Base-by-base conservation (phyloP, 169 alveolate genomes). In the Fabrea salina region DNA sequence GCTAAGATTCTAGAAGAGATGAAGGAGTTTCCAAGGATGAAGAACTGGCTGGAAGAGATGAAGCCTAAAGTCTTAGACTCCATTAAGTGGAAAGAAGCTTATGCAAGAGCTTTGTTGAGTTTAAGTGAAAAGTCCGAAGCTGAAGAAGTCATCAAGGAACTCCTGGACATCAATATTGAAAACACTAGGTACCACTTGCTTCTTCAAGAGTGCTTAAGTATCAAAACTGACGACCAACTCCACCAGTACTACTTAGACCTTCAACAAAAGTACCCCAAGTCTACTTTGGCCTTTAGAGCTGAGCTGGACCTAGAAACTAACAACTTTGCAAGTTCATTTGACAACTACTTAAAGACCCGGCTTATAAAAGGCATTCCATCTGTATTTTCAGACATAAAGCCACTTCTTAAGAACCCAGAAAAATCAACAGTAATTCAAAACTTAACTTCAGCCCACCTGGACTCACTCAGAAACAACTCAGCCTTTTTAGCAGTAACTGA, bases 361-460 rank as follows among this genome's bases (percentile, higher is more conserved):
- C 64, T 93, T 32, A 79, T 86, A 37, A 85, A 82, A 72, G 91
- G 93, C 33, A 82, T 88, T 54, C 95, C 96, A 11, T 91, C 97
- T 32, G 66, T 93, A 30, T 85, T 93, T 47, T 76, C 70, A 35
- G 94, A 91, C 54, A 74, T 93, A 11, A 88, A 85, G 67, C 84
- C 84, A 41, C 74, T 89, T 39, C 84, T 89, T 75, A 72, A 51
- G 59, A 83, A 86, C 61, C 54, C 83, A 0, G 84, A 66, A 53
- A 89, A 89, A 64, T 58, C 75, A 19, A 22, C 44, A 64, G 61
- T 87, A 5, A 80, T 93, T 4, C 47, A 80, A 81, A 82, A 89
- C 41, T 78, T 87, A 6, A 49, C 88, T 40, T 64, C 47, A 11
- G 76, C 75, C 1, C 83, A 88, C 79, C 39, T 89, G 11, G 54